phyloP scores from a whole-genome alignment of 2,329 filamentous ascomycete species.

The Fusarium devonianum region DNA sequence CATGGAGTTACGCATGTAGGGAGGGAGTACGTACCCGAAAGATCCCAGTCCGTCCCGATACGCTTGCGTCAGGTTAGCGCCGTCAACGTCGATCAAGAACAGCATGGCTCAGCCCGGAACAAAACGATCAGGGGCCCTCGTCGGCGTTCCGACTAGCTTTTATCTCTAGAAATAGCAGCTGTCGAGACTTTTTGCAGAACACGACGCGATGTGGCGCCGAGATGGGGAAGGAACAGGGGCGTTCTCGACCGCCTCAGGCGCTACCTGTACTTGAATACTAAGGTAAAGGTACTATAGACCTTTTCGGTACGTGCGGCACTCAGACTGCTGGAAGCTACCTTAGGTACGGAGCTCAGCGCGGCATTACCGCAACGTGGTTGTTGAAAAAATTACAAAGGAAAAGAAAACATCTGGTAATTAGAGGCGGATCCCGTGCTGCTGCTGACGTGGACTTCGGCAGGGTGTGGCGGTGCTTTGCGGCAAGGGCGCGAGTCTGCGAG shows the following conservation, averaged over 20 bases:
- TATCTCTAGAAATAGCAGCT: too few species aligned
- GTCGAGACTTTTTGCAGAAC: too few species aligned
- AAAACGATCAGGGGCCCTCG: too few species aligned
- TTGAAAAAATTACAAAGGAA: slow-evolving; percentile 4
- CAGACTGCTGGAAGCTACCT: too few species aligned
- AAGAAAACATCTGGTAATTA: slow-evolving; percentile 22
- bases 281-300: too few species aligned
- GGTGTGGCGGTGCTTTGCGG: slow-evolving; percentile 10
- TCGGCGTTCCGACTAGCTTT: too few species aligned
- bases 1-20: slow-evolving; percentile 7
- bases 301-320: too few species aligned
- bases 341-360: slow-evolving; percentile 17
- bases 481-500: slow-evolving; percentile 1
- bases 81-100: slow-evolving; percentile 34
- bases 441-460: slow-evolving; percentile 33
- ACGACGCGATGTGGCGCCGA: slow-evolving; percentile 20
- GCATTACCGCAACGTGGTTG: slow-evolving; percentile 24
- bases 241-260: slow-evolving; percentile 1
- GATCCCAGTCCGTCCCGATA: slow-evolving; percentile 16
- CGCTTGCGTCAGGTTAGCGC: slow-evolving; percentile 21
- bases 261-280: too few species aligned
- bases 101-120: neutral
- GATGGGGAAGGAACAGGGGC: too few species aligned
- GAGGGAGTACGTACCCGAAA: neutral
- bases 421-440: slow-evolving; percentile 6